These are phyloP conservation scores for Ceratopteris richardii DNA, from an alignment of 75 land plant genomes.

Conservation along the genomic window DNA sequence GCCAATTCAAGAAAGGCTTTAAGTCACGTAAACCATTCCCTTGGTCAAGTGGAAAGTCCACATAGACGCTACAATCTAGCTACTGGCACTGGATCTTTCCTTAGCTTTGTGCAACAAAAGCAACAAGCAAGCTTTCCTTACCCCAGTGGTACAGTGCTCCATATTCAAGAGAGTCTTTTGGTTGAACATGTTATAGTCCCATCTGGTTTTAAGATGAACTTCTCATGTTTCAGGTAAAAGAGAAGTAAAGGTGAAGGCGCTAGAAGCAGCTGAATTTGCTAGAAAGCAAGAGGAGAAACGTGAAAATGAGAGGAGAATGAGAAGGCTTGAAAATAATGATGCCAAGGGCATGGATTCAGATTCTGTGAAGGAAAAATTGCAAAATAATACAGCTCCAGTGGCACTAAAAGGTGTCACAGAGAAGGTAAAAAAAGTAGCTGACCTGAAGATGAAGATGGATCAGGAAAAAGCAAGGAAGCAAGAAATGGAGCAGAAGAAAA, in stretches of 20 bases:
- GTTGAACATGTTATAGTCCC: too few species aligned
- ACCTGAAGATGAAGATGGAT: constrained; percentile 39
- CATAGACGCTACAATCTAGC: constrained; percentile 8
- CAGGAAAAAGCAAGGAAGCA: constrained; percentile 52
- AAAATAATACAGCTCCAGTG: too few species aligned
- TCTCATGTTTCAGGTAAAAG: constrained; percentile 65
- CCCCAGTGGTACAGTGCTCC: too few species aligned
- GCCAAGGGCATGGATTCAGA: constrained; percentile 3
- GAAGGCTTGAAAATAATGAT: constrained; percentile 16
- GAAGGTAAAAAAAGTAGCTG: constrained; percentile 24
- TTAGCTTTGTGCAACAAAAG: background rate
- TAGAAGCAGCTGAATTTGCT: constrained; percentile 90
- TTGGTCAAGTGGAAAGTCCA: background rate
- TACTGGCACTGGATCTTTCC: constrained; percentile 1
- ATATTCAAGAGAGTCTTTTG: too few species aligned
- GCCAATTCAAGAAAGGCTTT: background rate
- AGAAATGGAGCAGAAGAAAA: constrained; percentile 43
- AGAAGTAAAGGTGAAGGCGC: constrained; percentile 80
- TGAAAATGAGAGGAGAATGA: constrained; percentile 59
- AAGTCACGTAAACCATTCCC: background rate
- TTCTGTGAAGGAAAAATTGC: background rate
- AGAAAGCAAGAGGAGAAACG: constrained; percentile 58
- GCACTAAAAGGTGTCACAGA: constrained; percentile 7
- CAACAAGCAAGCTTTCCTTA: background rate
- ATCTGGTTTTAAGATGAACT: too few species aligned